A percentile compares a stretch with the other conserved stretches of the same genome.
Conservation (phyloP, 441 rosid genomes). For the Euphorbia schlechtendalii region DNA sequence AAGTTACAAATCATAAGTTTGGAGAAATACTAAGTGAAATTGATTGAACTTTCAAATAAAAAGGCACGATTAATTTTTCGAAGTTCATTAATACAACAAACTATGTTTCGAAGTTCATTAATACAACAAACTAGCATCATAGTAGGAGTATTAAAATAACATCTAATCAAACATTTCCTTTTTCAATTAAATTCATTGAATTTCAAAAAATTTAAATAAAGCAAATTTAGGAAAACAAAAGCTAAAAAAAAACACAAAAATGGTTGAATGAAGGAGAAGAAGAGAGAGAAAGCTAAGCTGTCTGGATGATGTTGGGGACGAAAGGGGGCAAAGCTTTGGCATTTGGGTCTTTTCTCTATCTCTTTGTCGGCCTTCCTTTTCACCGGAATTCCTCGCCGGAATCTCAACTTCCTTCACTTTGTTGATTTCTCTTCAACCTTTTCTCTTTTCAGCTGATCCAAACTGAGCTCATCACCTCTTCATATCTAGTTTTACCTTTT, state of each 20-base stretch:
- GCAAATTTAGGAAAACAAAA: not conserved
- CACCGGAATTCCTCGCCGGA: slow-evolving; percentile 15
- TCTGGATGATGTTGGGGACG: slow-evolving; percentile 40
- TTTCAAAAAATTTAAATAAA: not conserved
- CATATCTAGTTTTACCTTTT: not conserved
- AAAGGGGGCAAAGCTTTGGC: slow-evolving; percentile 35
- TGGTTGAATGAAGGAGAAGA: slow-evolving; percentile 9
- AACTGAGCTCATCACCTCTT: not conserved
- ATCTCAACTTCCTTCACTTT: not conserved
- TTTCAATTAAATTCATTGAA: not conserved
- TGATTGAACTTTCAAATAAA: too few relatives aligned
- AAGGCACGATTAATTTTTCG: too few relatives aligned
- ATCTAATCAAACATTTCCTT: not conserved
- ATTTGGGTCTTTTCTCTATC: slow-evolving; percentile 23
- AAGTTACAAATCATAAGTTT: too few relatives aligned
- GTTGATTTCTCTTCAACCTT: not conserved
- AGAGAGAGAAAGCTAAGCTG: slow-evolving; percentile 18
- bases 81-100: too few relatives aligned
- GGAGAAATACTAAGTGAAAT: too few relatives aligned
- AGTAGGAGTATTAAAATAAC: not conserved
- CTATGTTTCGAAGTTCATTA: not conserved
- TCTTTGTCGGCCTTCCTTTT: slow-evolving; percentile 9
- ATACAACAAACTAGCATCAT: not conserved
- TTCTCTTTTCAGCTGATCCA: not conserved
- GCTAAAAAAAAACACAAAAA: not conserved